phyloP scores from a whole-genome alignment of 805 yeast species.

The Blastobotrys parvus region DNA sequence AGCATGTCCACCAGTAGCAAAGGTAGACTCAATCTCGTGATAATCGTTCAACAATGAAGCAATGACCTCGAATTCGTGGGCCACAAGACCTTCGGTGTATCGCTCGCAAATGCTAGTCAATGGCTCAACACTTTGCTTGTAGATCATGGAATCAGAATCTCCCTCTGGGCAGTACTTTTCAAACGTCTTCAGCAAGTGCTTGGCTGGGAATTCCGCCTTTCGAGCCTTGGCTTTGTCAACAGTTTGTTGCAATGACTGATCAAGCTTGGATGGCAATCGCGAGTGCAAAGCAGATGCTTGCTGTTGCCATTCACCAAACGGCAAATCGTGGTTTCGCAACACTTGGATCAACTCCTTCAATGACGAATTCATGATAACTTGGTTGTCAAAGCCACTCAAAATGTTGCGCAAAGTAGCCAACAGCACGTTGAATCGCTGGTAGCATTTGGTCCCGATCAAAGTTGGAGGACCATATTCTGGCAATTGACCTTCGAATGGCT shows the following conservation, averaged over 20 bases:
- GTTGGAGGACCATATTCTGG: slow-evolving; percentile 83
- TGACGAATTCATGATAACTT: slow-evolving; percentile 83
- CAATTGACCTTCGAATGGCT: slow-evolving; percentile 88
- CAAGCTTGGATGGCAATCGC: slow-evolving; percentile 74
- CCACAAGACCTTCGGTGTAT: slow-evolving; percentile 66
- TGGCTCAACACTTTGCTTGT: slow-evolving; percentile 60
- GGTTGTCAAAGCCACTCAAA: slow-evolving; percentile 88
- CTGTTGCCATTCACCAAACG: slow-evolving; percentile 86
- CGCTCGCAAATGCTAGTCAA: slow-evolving; percentile 59
- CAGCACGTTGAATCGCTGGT: slow-evolving; percentile 57
- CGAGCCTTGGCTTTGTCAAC: slow-evolving; percentile 59
- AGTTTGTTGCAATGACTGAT: slow-evolving; percentile 52
- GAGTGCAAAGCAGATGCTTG: slow-evolving; percentile 87
- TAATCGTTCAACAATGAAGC: slow-evolving; percentile 64
- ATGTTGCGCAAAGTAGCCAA: slow-evolving; percentile 64
- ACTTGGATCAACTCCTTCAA: slow-evolving; percentile 64
- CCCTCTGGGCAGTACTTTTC: slow-evolving; percentile 56
- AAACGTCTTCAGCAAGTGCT: slow-evolving; percentile 64
- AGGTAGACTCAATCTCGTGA: slow-evolving; percentile 66
- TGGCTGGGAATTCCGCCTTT: slow-evolving; percentile 87
- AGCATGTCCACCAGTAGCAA: slow-evolving; percentile 54
- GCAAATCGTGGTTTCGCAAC: slow-evolving; percentile 72
- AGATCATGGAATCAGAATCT: slow-evolving; percentile 34
- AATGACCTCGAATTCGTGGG: slow-evolving; percentile 76
- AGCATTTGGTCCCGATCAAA: slow-evolving; percentile 76